Percentiles rank a stretch among this genome's conserved stretches.
Conservation (phyloP, 805 yeast species). For the Kregervanrija pseudodelftensis region DNA sequence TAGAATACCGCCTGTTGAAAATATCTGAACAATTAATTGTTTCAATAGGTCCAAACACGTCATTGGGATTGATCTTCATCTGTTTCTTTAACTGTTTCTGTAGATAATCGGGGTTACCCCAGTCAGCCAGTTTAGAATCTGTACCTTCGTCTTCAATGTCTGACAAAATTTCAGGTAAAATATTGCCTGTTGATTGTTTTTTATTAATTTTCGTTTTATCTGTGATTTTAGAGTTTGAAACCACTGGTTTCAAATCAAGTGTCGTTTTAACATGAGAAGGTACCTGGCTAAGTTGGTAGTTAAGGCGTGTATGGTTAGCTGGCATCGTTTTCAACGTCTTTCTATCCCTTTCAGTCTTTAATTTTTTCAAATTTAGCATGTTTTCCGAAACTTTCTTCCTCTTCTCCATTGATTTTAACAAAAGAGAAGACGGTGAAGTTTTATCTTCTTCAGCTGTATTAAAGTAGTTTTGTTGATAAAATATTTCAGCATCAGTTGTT, state of each 20-base stretch:
- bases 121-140: constrained; percentile 15
- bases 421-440: too few species aligned
- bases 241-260: too few species aligned
- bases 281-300: too few species aligned
- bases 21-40: constrained; percentile 18
- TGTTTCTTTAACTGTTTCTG: constrained; percentile 16
- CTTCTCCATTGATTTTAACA: not conserved
- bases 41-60: constrained; percentile 20
- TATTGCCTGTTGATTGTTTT: too few species aligned
- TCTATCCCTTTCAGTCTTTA: not conserved
- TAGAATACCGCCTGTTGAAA: constrained; percentile 17
- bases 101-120: constrained; percentile 17
- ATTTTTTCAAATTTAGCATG: not conserved
- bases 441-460: too few species aligned
- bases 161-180: constrained; percentile 17
- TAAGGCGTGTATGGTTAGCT: too few species aligned
- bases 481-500: not conserved
- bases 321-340: too few species aligned
- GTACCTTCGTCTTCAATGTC: constrained; percentile 18
- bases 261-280: too few species aligned
- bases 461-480: too few species aligned
- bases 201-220: too few species aligned
- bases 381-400: not conserved
- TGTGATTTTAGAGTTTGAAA: too few species aligned
- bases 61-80: constrained; percentile 17